Conservation (phyloP, 345 rosid genomes). For the Fremontodendron californicum region DNA sequence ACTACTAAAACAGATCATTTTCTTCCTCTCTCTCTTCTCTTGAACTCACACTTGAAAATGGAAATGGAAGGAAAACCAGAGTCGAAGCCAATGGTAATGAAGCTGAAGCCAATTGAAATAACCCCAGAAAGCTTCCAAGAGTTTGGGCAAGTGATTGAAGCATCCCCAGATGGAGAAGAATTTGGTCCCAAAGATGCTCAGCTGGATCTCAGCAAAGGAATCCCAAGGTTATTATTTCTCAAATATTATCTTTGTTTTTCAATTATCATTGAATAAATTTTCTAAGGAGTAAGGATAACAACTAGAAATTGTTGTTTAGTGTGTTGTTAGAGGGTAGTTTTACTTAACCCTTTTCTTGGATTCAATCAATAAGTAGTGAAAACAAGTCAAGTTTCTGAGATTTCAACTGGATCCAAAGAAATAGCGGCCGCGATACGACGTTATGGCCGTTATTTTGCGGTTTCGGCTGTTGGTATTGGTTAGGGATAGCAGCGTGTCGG, state of each 20-base stretch:
- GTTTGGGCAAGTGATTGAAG: slow-evolving; percentile 64
- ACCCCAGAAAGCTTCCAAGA: slow-evolving; percentile 64
- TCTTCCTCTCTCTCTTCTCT: not conserved
- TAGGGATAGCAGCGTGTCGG: no score
- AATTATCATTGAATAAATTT: not conserved
- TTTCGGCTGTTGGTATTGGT: no score
- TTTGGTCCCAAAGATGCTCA: slow-evolving; percentile 82
- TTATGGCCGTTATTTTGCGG: no score
- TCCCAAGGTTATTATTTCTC: slow-evolving; percentile 49
- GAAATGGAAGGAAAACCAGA: not conserved
- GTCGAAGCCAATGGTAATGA: slow-evolving; percentile 25
- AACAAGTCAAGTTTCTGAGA: no score
- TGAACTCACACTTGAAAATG: not conserved
- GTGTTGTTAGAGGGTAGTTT: not conserved
- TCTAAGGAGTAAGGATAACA: not conserved
- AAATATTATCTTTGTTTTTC: not conserved
- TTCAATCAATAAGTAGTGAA: no score
- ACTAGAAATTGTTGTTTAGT: no score
- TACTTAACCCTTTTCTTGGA: not conserved
- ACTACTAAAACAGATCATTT: not conserved
- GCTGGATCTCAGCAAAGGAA: slow-evolving; percentile 60
- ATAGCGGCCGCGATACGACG: no score
- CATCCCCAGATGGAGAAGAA: slow-evolving; percentile 49
- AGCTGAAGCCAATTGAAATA: slow-evolving; percentile 61
- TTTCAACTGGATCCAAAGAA: no score